Base-by-base conservation (phyloP, 306 rosid genomes). In the Macrotyloma uniflorum region DNA sequence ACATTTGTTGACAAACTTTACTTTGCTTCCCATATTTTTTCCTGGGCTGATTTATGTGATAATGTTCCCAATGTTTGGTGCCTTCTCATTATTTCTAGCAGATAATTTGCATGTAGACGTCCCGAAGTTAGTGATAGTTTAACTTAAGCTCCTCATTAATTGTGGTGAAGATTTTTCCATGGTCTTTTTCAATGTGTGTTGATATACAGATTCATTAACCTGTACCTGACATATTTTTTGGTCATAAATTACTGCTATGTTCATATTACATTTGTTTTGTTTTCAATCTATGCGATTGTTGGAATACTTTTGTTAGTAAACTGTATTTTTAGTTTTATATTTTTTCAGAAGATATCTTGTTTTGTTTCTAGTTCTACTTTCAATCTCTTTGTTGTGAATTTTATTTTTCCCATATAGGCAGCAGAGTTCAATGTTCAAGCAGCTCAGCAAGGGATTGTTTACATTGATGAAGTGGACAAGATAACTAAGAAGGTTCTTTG, bases 381-480 rank as follows among this genome's bases (percentile, higher is more conserved):
- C 77, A 36, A 57, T 62, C 66, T 64, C 50, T 67, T 30, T 74
- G 5, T 68, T 43, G 6, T 66, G 72, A 47, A 71, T 64, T 73
- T 79, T 61, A 54, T 74, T 72, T 67, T 74, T 76, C 54, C 63
- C 57, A 22, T 53, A 33, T 81, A 93, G 98, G 96, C 96, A 75
- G 96, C 98, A 55, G 94, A 89, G 55, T 90, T 90, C 85, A 93
- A 93, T 85, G 90, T 93, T 76, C 98, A 87, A 86, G 98, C 98
- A 18, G 98, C 98, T 80, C 98, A 93, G 79, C 96, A 93, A 79
- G 98, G 98, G 83, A 93, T 93, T 63, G 86, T 93, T 72, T 93
- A 93, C 87, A 93, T 90, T 49, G 98, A 93, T 75, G 98, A 93
- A 93, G 98, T 93, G 86, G 98, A 93, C 91, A 90, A 93, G 88